A percentile compares a stretch with the other conserved stretches of the same genome.
Conservation (phyloP, 768 basidiomycete genomes). For the Kockovaella imperatae region DNA sequence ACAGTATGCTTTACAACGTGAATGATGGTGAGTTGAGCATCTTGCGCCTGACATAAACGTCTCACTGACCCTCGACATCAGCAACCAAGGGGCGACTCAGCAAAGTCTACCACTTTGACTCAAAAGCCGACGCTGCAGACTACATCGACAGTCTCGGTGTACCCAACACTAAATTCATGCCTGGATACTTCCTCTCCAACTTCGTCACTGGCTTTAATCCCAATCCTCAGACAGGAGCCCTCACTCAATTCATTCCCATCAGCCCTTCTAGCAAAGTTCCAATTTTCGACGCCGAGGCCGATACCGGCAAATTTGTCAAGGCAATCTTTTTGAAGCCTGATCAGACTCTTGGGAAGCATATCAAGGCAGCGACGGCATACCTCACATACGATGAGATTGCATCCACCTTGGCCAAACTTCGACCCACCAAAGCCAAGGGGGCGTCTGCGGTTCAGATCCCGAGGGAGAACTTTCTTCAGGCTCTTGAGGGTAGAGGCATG, state of each 20-base stretch:
- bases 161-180: slow-evolving; percentile 13
- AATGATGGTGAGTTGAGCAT: slow-evolving; percentile 11
- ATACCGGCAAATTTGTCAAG: slow-evolving; percentile 31
- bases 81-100: slow-evolving; percentile 18
- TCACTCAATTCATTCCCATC: slow-evolving; percentile 8
- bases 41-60: neutral
- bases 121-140: slow-evolving; percentile 16
- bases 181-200: slow-evolving; percentile 23
- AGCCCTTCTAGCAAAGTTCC: slow-evolving; percentile 9
- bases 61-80: neutral
- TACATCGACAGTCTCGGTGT: slow-evolving; percentile 16
- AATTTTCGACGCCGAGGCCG: slow-evolving; percentile 13
- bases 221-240: neutral
- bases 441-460: too few species aligned
- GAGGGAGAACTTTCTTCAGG: too few species aligned
- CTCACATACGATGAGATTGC: slow-evolving; percentile 9
- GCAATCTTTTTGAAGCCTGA: slow-evolving; percentile 14
- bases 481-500: too few species aligned
- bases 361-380: slow-evolving; percentile 9
- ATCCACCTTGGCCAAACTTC: slow-evolving; percentile 8
- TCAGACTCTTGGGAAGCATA: slow-evolving; percentile 7
- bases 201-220: neutral
- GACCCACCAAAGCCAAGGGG: slow-evolving; percentile 7
- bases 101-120: slow-evolving; percentile 23
- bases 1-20: slow-evolving; percentile 6